Percentiles rank a stretch among this genome's conserved stretches.
Evolutionary conservation across 768 basidiomycete genomes (phyloP).

Genomic region (Leccinum ochraceum): DNA sequence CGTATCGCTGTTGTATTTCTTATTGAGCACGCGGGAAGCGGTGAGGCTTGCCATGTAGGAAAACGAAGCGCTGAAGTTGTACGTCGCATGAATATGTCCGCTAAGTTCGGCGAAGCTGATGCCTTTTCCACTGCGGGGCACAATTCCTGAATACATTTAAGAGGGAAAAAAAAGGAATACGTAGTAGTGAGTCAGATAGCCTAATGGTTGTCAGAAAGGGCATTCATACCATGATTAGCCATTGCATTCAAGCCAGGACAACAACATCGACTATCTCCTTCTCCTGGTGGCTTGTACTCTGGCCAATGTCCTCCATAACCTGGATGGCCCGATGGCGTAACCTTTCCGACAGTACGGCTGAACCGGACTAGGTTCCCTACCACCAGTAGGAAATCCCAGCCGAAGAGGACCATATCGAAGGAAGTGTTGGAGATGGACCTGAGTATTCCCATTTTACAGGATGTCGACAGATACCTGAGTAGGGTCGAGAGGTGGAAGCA

Average conservation of each 20-base stretch:
- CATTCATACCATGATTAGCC: slow-evolving; percentile 74
- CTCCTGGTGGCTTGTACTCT: slow-evolving; percentile 55
- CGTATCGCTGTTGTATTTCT: slow-evolving; percentile 54
- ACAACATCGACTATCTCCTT: slow-evolving; percentile 66
- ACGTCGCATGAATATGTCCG: slow-evolving; percentile 48
- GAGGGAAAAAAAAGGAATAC: not conserved
- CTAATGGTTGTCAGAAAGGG: slow-evolving; percentile 42
- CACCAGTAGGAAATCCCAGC: slow-evolving; percentile 17
- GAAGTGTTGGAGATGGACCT: slow-evolving; percentile 10
- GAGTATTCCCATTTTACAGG: slow-evolving; percentile 9
- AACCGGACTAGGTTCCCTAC: slow-evolving; percentile 14
- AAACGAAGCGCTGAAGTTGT: slow-evolving; percentile 70
- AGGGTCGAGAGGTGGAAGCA: not conserved
- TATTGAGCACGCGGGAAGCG: slow-evolving; percentile 56
- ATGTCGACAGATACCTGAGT: not conserved
- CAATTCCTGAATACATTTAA: slow-evolving; percentile 30
- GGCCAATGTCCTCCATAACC: slow-evolving; percentile 69
- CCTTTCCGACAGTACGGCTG: slow-evolving; percentile 45
- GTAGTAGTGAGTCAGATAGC: not conserved
- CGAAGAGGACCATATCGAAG: slow-evolving; percentile 1
- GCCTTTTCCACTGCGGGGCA: slow-evolving; percentile 63
- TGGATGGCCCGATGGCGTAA: slow-evolving; percentile 52
- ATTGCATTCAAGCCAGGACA: slow-evolving; percentile 77
- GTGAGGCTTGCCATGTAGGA: slow-evolving; percentile 62
- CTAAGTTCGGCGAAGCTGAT: slow-evolving; percentile 55